Evolutionary conservation across 164 flowering plant species (phyloP).

Genomic region (Saururus chinensis): DNA sequence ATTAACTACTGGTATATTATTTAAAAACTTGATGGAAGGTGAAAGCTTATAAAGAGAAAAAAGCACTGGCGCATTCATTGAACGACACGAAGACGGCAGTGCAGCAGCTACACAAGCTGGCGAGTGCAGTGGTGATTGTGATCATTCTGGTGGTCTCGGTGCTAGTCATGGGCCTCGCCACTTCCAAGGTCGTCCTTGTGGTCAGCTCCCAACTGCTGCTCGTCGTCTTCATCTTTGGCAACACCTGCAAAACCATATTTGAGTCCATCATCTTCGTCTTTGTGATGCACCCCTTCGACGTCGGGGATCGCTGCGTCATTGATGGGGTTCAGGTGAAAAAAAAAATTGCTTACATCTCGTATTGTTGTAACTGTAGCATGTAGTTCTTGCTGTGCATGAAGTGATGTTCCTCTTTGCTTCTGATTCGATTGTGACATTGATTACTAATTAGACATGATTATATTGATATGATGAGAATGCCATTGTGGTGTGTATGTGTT

Average conservation of each 20-base stretch:
- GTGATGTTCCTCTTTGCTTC: too few species aligned
- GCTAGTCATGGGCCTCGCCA: conserved; percentile 61
- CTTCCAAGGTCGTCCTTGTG: conserved; percentile 59
- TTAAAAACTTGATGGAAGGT: conserved; percentile 29
- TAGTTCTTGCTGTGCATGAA: too few species aligned
- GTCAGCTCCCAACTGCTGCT: conserved; percentile 68
- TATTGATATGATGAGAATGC: too few species aligned
- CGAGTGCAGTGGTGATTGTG: conserved; percentile 30
- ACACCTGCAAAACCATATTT: conserved; percentile 62
- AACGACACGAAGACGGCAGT: conserved; percentile 86
- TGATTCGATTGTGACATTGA: too few species aligned
- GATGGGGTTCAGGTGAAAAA: conserved; percentile 76
- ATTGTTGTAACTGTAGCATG: too few species aligned
- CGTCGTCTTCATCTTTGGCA: conserved; percentile 67
- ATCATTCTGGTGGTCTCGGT: conserved; percentile 47
- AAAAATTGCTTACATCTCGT: neutral
- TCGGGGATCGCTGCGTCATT: conserved; percentile 89
- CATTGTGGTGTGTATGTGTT: too few species aligned
- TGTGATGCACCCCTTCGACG: conserved; percentile 91
- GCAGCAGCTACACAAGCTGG: conserved; percentile 60
- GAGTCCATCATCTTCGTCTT: conserved; percentile 87
- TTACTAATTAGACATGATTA: too few species aligned
- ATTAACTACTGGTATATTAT: too few species aligned
- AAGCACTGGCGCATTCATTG: conserved; percentile 60
- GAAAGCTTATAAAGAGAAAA: conserved; percentile 62